These are phyloP conservation scores for Pulveroboletus ravenelii DNA, from an alignment of 768 basidiomycete species.

Conservation along the genomic window DNA sequence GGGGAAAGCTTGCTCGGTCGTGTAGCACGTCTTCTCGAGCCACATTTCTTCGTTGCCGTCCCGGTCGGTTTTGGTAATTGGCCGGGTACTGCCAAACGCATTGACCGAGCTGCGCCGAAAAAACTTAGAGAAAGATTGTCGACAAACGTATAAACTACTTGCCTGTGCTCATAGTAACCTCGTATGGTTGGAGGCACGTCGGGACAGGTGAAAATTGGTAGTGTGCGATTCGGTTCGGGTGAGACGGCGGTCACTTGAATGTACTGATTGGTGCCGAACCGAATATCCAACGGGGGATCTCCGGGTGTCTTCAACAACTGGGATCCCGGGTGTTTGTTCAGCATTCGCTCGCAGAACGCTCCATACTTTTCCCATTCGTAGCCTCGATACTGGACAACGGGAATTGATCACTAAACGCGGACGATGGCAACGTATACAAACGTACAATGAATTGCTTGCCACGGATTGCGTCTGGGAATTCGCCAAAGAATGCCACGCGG, in stretches of 20 bases:
- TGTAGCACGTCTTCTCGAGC: conserved; percentile 85
- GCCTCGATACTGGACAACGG: conserved; percentile 69
- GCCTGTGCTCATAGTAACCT: conserved; percentile 87
- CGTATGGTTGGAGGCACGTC: conserved; percentile 78
- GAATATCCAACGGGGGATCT: conserved; percentile 77
- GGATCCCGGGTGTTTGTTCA: conserved; percentile 84
- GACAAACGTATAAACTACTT: conserved; percentile 12
- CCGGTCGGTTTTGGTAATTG: conserved; percentile 55
- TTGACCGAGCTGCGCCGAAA: conserved; percentile 64
- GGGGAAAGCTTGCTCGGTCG: conserved; percentile 85
- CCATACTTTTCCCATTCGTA: conserved; percentile 93
- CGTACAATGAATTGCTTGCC: conserved; percentile 88
- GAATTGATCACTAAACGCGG: not conserved
- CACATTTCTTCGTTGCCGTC: conserved; percentile 73
- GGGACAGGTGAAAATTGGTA: conserved; percentile 78
- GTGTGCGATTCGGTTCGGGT: conserved; percentile 76
- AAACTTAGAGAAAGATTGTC: not conserved
- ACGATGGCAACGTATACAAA: not conserved
- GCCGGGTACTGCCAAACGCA: conserved; percentile 72
- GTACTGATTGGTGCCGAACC: conserved; percentile 73
- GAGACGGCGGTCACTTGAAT: conserved; percentile 85
- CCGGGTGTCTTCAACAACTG: conserved; percentile 68
- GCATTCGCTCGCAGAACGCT: conserved; percentile 85
- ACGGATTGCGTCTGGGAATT: conserved; percentile 78
- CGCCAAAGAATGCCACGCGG: conserved; percentile 89